Evolutionary conservation across 176 grass and related monocot genomes (phyloP).

Genomic region (Themeda triandra): DNA sequence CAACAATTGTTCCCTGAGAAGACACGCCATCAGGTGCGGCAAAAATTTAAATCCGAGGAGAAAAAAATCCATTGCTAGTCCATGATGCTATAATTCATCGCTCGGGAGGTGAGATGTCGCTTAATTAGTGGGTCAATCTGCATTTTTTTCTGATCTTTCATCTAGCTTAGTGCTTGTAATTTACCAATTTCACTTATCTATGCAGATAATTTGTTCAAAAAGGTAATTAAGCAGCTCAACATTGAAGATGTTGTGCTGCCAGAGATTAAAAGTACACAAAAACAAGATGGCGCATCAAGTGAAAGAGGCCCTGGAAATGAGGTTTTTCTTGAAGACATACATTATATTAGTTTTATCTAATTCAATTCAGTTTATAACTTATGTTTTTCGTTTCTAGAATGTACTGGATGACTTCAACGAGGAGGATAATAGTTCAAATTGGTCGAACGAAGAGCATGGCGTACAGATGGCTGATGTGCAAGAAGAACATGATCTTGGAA

Average conservation of each 20-base stretch:
- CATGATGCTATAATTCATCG: conserved; percentile 70
- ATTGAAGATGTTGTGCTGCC: conserved; percentile 33
- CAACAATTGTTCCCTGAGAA: conserved; percentile 78
- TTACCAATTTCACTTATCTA: not conserved
- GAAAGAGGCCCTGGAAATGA: conserved; percentile 19
- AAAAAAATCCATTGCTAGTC: conserved; percentile 57
- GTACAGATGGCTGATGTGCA: conserved; percentile 14
- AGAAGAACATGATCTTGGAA: conserved; percentile 33
- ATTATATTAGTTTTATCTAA: not conserved
- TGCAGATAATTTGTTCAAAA: conserved; percentile 75
- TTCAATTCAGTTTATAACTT: not conserved
- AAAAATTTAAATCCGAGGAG: conserved; percentile 86
- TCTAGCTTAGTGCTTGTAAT: not conserved
- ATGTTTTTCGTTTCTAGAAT: conserved; percentile 18
- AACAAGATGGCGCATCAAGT: conserved; percentile 33
- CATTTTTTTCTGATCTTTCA: conserved; percentile 24
- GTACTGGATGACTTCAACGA: not conserved
- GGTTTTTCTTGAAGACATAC: conserved; percentile 12
- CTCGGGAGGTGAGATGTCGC: conserved; percentile 42
- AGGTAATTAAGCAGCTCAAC: conserved; percentile 75
- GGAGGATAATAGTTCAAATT: conserved; percentile 23
- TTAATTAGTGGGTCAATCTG: not conserved
- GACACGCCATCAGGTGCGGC: conserved; percentile 66
- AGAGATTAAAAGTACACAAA: conserved; percentile 10
- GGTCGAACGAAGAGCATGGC: conserved; percentile 8